Conservation (phyloP, 2,329 filamentous ascomycete genomes). For the Pseudogymnoascus verrucosus region DNA sequence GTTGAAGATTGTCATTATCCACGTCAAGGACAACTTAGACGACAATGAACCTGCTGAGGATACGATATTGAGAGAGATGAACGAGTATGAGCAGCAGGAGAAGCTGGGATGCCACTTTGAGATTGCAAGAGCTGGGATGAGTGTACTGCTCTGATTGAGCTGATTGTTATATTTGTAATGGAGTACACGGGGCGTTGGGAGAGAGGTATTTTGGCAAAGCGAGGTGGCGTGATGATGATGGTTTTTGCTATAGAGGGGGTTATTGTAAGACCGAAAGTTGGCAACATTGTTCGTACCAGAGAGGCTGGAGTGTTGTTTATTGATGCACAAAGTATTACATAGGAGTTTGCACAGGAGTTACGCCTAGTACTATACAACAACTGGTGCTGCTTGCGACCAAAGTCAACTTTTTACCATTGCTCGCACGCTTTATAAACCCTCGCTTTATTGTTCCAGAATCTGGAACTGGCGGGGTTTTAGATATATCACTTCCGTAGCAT, state of each 20-base stretch:
- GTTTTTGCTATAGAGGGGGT: neutral
- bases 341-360: neutral
- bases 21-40: constrained; percentile 78
- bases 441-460: neutral
- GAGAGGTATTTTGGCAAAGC: neutral
- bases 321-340: neutral
- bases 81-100: constrained; percentile 46
- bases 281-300: neutral
- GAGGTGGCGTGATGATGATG: neutral
- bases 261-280: neutral
- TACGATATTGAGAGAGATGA: constrained; percentile 62
- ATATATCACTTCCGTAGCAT: neutral
- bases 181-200: neutral
- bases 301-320: neutral
- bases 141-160: constrained; percentile 23
- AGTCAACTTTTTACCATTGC: neutral
- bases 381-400: neutral
- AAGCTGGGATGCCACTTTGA: constrained; percentile 72
- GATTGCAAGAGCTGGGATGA: constrained; percentile 58
- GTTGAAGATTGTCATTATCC: constrained; percentile 78
- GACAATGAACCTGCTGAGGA: constrained; percentile 61
- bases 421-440: neutral
- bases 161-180: neutral
- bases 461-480: neutral
- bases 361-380: neutral